Evolutionary conservation across 306 rosid genomes (phyloP).

Genomic region (Vicia sativa): DNA sequence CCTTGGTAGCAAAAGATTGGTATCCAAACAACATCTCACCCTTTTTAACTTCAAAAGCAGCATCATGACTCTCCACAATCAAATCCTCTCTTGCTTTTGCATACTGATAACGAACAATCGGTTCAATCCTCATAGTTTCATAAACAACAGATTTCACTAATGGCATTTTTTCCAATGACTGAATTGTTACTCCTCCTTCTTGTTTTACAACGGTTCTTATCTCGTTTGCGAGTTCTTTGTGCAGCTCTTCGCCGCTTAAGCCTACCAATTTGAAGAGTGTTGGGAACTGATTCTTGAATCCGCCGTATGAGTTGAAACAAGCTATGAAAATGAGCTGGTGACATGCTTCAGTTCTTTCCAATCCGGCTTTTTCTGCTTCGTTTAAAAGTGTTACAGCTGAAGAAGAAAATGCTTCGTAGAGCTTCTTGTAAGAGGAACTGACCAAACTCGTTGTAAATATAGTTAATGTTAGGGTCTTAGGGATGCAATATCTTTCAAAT

Average conservation of each 20-base stretch:
- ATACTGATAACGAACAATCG: conserved; percentile 68
- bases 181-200: conserved; percentile 42
- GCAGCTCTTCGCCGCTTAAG: conserved; percentile 50
- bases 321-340: conserved; percentile 67
- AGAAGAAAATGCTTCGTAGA: conserved; percentile 46
- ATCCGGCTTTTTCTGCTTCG: conserved; percentile 50
- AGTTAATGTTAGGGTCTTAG: not conserved
- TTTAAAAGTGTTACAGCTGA: conserved; percentile 45
- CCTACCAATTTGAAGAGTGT: conserved; percentile 63
- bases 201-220: conserved; percentile 51
- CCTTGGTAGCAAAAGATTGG: conserved; percentile 67
- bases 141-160: conserved; percentile 63
- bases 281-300: conserved; percentile 59
- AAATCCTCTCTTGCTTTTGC: conserved; percentile 68
- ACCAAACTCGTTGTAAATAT: not conserved
- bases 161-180: conserved; percentile 54
- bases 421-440: conserved; percentile 50
- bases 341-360: conserved; percentile 60
- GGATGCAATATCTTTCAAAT: too few relatives aligned
- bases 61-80: conserved; percentile 56
- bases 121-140: conserved; percentile 66
- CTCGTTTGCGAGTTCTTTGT: conserved; percentile 50
- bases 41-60: conserved; percentile 55
- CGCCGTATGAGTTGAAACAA: conserved; percentile 73
- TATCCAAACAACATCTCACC: conserved; percentile 78